Evolutionary conservation across 2,329 filamentous ascomycete species (phyloP).

Genomic region (Aureobasidium sp.): DNA sequence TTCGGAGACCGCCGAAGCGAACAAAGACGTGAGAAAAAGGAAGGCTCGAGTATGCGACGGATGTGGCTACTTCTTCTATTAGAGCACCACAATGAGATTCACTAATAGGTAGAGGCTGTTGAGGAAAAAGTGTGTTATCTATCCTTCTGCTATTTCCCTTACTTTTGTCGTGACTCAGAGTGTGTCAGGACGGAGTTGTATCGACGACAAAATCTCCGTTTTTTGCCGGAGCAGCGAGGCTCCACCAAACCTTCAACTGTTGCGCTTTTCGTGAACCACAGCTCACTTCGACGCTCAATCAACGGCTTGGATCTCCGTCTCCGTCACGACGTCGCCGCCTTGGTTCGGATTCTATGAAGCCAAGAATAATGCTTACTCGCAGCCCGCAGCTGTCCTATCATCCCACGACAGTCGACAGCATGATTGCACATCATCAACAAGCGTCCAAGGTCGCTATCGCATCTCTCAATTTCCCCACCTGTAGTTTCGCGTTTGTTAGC

Average conservation of each 20-base stretch:
- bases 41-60: neutral
- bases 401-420: neutral
- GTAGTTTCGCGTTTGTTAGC: neutral
- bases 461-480: neutral
- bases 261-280: conserved; percentile 1
- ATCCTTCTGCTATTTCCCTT: conserved; percentile 8
- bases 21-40: neutral
- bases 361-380: conserved; percentile 2
- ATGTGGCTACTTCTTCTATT: conserved; percentile 5
- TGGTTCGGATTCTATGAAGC: neutral
- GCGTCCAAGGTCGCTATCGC: neutral
- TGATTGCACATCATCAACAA: neutral
- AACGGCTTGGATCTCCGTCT: neutral
- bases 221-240: neutral
- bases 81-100: neutral
- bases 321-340: neutral
- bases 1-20: conserved; percentile 1
- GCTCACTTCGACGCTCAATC: neutral
- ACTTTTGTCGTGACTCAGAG: conserved; percentile 13
- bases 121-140: conserved; percentile 8
- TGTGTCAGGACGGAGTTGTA: neutral
- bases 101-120: neutral
- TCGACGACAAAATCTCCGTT: neutral
- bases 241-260: neutral
- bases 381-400: neutral